Evolutionary conservation across 208 protist species (phyloP), one percentile per base, ranked within the genome.

Genomic region (Wallacemonas collosoma): DNA sequence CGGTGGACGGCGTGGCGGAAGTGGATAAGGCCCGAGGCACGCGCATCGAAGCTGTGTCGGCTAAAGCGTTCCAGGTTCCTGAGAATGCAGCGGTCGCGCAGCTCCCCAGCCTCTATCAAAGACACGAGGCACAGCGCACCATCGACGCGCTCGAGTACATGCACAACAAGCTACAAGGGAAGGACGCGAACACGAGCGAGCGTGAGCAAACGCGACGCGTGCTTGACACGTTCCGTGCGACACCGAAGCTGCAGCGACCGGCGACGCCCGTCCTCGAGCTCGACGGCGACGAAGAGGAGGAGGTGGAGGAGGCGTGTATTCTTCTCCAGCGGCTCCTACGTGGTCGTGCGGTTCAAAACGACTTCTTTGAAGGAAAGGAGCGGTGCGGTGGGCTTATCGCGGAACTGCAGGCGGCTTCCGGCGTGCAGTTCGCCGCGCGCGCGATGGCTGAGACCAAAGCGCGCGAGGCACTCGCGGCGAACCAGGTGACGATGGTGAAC

Each of bases 281-380:
- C 44, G 87, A 96, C 53, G 89, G 90, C 65, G 91, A 97, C 56
- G 79, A 78, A 1, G 80, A 91, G 38, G 90, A 98, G 65, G 90
- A 94, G 38, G 36, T 80, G 57, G 90, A 98, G 71, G 90, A 95
- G 60, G 90, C 82, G 3, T 87, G 90, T 67, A 80, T 97, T 44
- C 80, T 98, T 36, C 87, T 98, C 45, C 93, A 98, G 78, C 81
- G 92, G 15, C 78, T 98, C 61, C 75, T 98, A 15, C 90, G 95
- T 50, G 95, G 95, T 26, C 86, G 95, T 47, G 92, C 95, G 2
- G 94, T 96, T 55, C 93, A 98, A 82, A 97, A 96, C 73, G 91
- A 96, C 79, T 97, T 97, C 84, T 97, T 95, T 75, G 95, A 98
- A 60, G 95, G 95, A 17, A 96, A 96, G 61, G 95, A 97, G 78